phyloP scores from a whole-genome alignment of 2,329 filamentous ascomycete genomes.

The Trichoderma cornu-damae region DNA sequence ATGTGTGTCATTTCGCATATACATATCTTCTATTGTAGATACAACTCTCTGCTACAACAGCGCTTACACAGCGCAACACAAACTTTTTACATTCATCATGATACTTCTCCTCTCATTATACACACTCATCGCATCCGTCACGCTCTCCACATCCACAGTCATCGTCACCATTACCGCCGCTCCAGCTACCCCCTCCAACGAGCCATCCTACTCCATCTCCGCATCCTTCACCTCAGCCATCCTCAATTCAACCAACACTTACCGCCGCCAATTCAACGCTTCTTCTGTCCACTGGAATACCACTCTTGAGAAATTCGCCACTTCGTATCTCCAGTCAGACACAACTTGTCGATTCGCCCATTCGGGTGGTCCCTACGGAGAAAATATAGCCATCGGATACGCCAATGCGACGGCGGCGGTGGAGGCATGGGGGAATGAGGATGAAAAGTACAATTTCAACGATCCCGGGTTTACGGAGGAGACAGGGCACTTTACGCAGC shows the following conservation, averaged over 20 bases:
- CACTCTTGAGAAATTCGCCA: conserved; percentile 53
- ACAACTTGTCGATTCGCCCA: conserved; percentile 47
- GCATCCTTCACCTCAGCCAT: conserved; percentile 48
- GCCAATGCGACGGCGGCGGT: conserved; percentile 53
- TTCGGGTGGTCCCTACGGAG: conserved; percentile 60
- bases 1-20: background rate
- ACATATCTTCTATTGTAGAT: background rate
- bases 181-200: conserved; percentile 32
- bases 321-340: conserved; percentile 42
- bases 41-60: background rate
- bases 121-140: background rate
- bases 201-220: conserved; percentile 31
- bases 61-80: background rate
- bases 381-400: conserved; percentile 69
- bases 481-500: conserved; percentile 68
- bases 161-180: conserved; percentile 32
- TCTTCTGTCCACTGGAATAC: conserved; percentile 57
- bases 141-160: conserved; percentile 1
- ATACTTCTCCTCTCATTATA: background rate
- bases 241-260: conserved; percentile 61
- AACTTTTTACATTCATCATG: background rate
- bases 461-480: conserved; percentile 51
- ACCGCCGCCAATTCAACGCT: conserved; percentile 59
- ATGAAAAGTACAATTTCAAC: conserved; percentile 53
- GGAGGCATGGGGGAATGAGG: conserved; percentile 58